These are phyloP conservation scores for Trypanosomatidae sp. DNA, from an alignment of 208 protist species.

Conservation along the genomic window DNA sequence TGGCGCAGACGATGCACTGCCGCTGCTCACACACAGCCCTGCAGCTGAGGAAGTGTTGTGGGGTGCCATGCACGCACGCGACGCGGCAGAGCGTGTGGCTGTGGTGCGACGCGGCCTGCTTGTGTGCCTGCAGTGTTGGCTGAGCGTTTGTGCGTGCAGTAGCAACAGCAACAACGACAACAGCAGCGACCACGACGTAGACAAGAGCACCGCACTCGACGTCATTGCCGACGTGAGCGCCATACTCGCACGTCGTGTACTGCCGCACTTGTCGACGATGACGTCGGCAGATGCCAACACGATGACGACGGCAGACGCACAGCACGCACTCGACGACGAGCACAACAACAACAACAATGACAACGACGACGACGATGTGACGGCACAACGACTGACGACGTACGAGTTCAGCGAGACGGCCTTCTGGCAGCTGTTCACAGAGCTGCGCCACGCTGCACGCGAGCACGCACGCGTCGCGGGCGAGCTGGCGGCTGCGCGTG, in stretches of 20 bases:
- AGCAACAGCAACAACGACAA: too few species aligned
- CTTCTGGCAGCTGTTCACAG: slow-evolving; percentile 44
- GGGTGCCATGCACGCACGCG: slow-evolving; percentile 61
- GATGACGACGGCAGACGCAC: too few species aligned
- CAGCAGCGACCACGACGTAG: too few species aligned
- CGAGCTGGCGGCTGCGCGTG: slow-evolving; percentile 22
- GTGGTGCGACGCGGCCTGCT: slow-evolving; percentile 23
- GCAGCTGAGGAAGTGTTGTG: slow-evolving; percentile 57
- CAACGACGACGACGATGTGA: too few species aligned
- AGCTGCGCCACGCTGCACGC: slow-evolving; percentile 14
- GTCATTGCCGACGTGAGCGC: slow-evolving; percentile 53
- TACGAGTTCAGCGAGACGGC: slow-evolving; percentile 29
- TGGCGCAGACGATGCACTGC: slow-evolving; percentile 9
- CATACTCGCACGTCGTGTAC: slow-evolving; percentile 38
- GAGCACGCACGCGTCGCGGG: slow-evolving; percentile 25
- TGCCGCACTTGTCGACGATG: slow-evolving; percentile 10
- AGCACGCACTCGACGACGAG: too few species aligned
- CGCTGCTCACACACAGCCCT: slow-evolving; percentile 54
- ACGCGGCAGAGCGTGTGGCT: slow-evolving; percentile 16
- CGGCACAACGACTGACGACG: too few species aligned
- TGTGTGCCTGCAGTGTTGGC: slow-evolving; percentile 44
- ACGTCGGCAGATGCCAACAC: too few species aligned
- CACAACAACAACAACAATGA: too few species aligned
- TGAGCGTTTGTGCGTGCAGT: too few species aligned
- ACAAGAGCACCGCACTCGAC: slow-evolving; percentile 26